phyloP scores from a whole-genome alignment of 495 filamentous ascomycete species.

The Opeltia flavorubescens region DNA sequence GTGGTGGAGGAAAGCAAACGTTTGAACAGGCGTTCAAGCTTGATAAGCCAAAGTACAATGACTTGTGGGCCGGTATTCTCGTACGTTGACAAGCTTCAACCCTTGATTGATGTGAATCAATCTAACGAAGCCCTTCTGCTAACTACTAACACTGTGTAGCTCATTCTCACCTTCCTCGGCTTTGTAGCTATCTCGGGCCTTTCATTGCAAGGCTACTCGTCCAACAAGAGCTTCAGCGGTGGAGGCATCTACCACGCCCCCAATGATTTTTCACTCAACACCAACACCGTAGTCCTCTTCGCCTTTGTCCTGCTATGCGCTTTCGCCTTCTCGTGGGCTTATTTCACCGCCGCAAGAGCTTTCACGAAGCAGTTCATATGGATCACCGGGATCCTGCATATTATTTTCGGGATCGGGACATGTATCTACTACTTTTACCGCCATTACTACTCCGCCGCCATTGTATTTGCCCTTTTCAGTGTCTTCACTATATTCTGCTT shows the following conservation, averaged over 20 bases:
- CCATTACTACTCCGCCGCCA: constrained; percentile 65
- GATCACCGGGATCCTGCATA: constrained; percentile 61
- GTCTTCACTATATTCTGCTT: constrained; percentile 70
- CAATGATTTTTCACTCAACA: constrained; percentile 53
- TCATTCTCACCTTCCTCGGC: constrained; percentile 59
- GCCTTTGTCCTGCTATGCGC: constrained; percentile 59
- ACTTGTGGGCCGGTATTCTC: constrained; percentile 73
- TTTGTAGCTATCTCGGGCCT: constrained; percentile 68
- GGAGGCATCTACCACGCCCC: constrained; percentile 56
- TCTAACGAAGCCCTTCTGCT: background rate
- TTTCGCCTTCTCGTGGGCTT: constrained; percentile 57
- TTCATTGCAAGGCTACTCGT: constrained; percentile 60
- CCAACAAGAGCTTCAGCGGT: constrained; percentile 51
- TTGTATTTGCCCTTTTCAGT: constrained; percentile 72
- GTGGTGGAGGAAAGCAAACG: constrained; percentile 28
- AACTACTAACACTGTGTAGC: constrained; percentile 28
- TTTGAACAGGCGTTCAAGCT: constrained; percentile 75
- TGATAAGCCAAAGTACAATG: constrained; percentile 73
- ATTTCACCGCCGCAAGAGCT: constrained; percentile 59
- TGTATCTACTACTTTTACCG: constrained; percentile 52
- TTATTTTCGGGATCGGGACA: constrained; percentile 52
- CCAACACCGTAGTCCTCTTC: constrained; percentile 78
- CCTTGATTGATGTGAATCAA: no score
- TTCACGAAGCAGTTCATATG: constrained; percentile 89
- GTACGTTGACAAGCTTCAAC: constrained; percentile 28